phyloP scores from a whole-genome alignment of 208 protist species.

The Angomonas desouzai region DNA sequence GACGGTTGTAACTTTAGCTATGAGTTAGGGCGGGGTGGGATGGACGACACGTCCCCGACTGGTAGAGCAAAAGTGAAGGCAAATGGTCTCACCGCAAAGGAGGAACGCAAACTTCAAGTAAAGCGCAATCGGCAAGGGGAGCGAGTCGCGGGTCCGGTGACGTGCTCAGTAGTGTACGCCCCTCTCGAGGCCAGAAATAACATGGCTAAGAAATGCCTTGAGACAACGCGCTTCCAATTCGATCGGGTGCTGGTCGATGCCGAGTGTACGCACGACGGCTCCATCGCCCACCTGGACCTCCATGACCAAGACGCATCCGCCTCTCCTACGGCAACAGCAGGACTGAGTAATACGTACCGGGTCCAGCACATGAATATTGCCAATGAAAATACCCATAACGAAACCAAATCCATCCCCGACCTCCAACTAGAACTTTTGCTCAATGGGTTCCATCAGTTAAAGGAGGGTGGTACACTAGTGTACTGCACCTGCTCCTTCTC shows the following conservation, averaged over 20 bases:
- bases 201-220: not conserved
- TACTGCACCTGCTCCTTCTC: constrained; percentile 93
- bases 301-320: not conserved
- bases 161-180: constrained; percentile 21
- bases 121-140: constrained; percentile 9
- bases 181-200: constrained; percentile 3
- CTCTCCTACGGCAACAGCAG: constrained; percentile 2
- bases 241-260: constrained; percentile 87
- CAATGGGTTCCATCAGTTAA: constrained; percentile 67
- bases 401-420: constrained; percentile 13
- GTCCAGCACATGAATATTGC: constrained; percentile 61
- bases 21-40: constrained; percentile 10
- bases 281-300: constrained; percentile 59
- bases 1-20: constrained; percentile 38
- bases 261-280: constrained; percentile 90
- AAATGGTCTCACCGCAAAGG: constrained; percentile 27
- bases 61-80: not conserved
- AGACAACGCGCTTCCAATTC: constrained; percentile 26
- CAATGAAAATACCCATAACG: constrained; percentile 2
- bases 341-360: constrained; percentile 56
- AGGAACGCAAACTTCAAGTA: constrained; percentile 17
- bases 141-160: not conserved
- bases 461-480: constrained; percentile 82
- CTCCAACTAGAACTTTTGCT: constrained; percentile 74
- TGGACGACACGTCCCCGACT: constrained; percentile 14